phyloP scores from a whole-genome alignment of 2,329 filamentous ascomycete genomes.

The Exophiala xenobiotica region DNA sequence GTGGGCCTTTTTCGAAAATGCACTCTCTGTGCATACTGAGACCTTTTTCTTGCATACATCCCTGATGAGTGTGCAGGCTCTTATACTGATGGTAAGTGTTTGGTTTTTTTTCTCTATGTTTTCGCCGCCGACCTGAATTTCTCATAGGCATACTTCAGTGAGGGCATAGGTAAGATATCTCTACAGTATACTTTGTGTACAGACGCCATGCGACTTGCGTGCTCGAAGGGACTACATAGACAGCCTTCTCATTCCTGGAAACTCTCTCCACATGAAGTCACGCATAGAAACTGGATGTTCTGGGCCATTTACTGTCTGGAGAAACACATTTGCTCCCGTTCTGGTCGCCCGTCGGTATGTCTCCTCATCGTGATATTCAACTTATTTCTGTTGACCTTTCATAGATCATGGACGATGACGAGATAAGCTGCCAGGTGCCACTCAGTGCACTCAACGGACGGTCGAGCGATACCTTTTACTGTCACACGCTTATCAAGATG shows the following conservation, averaged over 20 bases:
- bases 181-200: conserved; percentile 15
- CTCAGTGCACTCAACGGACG: background rate
- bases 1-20: conserved; percentile 12
- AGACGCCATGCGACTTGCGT: conserved; percentile 11
- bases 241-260: conserved; percentile 9
- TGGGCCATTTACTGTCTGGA: conserved; percentile 19
- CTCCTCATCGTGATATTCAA: background rate
- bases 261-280: conserved; percentile 5
- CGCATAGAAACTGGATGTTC: conserved; percentile 12
- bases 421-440: conserved; percentile 7
- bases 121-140: background rate
- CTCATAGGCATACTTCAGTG: conserved; percentile 13
- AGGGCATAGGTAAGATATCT: conserved; percentile 8
- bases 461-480: conserved; percentile 9
- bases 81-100: conserved; percentile 13
- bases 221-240: conserved; percentile 15
- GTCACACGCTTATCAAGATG: conserved; percentile 10
- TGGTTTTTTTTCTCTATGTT: background rate
- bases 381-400: background rate
- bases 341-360: conserved; percentile 14
- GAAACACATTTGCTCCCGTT: conserved; percentile 14
- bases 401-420: conserved; percentile 13
- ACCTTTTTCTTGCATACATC: conserved; percentile 7
- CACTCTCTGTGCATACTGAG: conserved; percentile 16
- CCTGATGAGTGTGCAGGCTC: conserved; percentile 10